Evolutionary conservation across 805 yeast species (phyloP), one percentile per base, ranked within the genome.

Genomic region (Martiniozyma abietophila): DNA sequence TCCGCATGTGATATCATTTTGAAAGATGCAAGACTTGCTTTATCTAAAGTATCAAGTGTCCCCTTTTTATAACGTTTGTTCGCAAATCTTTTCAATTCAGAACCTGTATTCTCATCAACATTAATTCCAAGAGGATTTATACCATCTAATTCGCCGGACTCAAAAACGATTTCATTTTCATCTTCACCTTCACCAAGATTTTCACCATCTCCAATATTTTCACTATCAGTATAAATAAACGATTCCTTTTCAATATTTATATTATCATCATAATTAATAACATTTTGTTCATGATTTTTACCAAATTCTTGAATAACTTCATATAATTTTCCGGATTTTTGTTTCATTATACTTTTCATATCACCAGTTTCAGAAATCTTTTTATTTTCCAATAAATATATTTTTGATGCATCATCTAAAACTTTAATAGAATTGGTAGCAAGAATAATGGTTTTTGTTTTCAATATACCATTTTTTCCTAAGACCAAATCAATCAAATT

Each of bases 401-500:
- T 77, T 33, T 62, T 64, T 31, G 73, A 69, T 0, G 92, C 76
- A 40, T 73, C 67, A 38, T 66, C 60, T 42, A 76, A 59, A 7
- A 76, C 74, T 22, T 67, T 56, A 5, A 74, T 61, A 0, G 76
- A 64, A 49, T 76, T 76, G 1, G 83, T 76, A 4, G 79, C 65
- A 33, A 76, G 56, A 23, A 76, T 58, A 23, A 69, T 61, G 0
- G 80, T 71, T 45, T 74, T 74, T 3, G 68, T 51, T 6, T 59
- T 56, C 31, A 76, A 53, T 9, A 76, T 41, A 19, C 81, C 81
- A 8, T 48, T 42, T n/a, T 33, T 48, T 21, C 64, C 59, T 14
- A 74, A 49, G 4, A 76, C 78, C 22, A 62, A 43, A 7, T 77
- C 78, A 46, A 84, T 76, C 48, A 89, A 65, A 49, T 84, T 94